Conservation (phyloP, 352 stramenopile species). For the Discostella stelligera region DNA sequence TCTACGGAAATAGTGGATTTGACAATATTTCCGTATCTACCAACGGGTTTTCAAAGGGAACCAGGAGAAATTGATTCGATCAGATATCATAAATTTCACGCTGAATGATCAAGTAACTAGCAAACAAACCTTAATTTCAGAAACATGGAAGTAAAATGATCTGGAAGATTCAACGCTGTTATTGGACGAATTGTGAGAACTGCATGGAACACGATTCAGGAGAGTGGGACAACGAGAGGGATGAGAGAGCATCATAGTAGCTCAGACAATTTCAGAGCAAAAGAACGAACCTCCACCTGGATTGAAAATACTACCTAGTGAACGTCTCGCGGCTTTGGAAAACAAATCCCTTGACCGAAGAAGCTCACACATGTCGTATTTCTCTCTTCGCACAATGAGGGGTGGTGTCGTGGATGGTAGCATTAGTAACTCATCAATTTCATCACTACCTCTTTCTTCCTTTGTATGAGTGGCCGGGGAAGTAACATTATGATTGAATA, state of each 20-base stretch:
- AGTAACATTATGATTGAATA: constrained; percentile 26
- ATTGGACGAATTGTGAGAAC: constrained; percentile 77
- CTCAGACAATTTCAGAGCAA: not conserved
- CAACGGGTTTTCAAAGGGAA: not conserved
- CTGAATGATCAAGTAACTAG: not conserved
- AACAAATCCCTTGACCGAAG: constrained; percentile 52
- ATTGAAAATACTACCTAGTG: constrained; percentile 50
- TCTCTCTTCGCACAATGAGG: constrained; percentile 41
- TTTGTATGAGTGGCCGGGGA: not conserved
- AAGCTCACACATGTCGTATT: constrained; percentile 30
- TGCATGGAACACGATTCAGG: constrained; percentile 5
- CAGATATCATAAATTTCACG: not conserved
- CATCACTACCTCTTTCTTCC: constrained; percentile 8
- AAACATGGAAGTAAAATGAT: constrained; percentile 78
- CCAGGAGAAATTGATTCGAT: not conserved
- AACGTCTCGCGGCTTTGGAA: constrained; percentile 53
- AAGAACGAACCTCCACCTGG: constrained; percentile 45
- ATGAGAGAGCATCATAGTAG: not conserved
- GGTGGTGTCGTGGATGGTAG: constrained; percentile 33
- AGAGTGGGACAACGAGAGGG: constrained; percentile 4
- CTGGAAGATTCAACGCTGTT: constrained; percentile 78
- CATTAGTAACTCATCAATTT: constrained; percentile 47
- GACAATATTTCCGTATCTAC: constrained; percentile 61
- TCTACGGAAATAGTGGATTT: constrained; percentile 68
- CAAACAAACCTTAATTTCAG: constrained; percentile 65